Evolutionary conservation across 768 basidiomycete species (phyloP).

Genomic region (Tulasnella sp.): DNA sequence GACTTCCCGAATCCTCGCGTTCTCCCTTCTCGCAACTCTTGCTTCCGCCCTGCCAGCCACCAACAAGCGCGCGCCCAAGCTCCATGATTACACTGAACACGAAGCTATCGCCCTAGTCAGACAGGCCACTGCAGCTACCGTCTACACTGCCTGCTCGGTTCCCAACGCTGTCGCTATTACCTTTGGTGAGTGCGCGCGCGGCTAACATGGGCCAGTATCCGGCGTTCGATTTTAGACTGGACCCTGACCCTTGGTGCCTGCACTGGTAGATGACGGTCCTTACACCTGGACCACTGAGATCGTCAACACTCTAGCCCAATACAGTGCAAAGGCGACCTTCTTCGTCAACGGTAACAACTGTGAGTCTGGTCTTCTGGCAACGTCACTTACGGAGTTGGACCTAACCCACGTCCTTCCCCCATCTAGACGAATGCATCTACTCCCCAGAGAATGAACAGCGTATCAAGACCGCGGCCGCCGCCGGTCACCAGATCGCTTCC

Average conservation of each 20-base stretch:
- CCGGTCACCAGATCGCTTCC: slow-evolving; percentile 17
- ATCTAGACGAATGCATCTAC: background rate
- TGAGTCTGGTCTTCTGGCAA: background rate
- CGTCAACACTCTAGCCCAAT: slow-evolving; percentile 1
- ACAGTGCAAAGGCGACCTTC: slow-evolving; percentile 19
- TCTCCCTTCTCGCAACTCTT: background rate
- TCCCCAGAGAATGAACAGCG: background rate
- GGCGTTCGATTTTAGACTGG: background rate
- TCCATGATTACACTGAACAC: background rate
- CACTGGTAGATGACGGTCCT: slow-evolving; percentile 22
- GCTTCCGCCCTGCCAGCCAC: background rate
- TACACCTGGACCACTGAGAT: slow-evolving; percentile 16
- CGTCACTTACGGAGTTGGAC: background rate
- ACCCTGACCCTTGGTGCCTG: background rate
- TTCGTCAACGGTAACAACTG: slow-evolving; percentile 6
- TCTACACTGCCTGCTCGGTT: background rate
- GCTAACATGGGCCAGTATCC: background rate
- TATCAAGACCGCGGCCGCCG: background rate
- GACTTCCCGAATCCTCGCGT: background rate
- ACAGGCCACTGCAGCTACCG: background rate
- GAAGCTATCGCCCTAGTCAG: background rate
- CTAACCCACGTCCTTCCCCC: background rate
- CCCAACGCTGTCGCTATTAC: background rate
- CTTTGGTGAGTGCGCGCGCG: background rate
- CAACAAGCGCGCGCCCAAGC: background rate